These are phyloP conservation scores for Penicillium mononematosum DNA, from an alignment of 495 filamentous ascomycete genomes.

Conservation along the genomic window DNA sequence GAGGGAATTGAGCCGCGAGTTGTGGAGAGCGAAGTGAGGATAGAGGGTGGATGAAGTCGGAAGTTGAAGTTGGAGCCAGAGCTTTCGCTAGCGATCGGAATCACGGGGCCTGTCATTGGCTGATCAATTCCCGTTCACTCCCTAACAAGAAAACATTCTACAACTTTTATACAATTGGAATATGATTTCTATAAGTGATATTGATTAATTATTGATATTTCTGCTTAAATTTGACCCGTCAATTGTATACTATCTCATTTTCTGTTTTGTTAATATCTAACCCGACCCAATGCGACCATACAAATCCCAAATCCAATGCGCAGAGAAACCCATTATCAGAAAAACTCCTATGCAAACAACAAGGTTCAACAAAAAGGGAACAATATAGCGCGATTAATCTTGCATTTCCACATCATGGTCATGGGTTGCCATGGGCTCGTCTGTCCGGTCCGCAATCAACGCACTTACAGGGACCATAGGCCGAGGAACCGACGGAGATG, in stretches of 20 bases:
- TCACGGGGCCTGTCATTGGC: conserved; percentile 48
- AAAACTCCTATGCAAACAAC: conserved; percentile 33
- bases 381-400: conserved; percentile 34
- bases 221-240: conserved; percentile 4
- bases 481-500: conserved; percentile 29
- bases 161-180: conserved; percentile 1
- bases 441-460: conserved; percentile 41
- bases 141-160: conserved; percentile 12
- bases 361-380: conserved; percentile 9
- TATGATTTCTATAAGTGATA: neutral
- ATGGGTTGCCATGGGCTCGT: conserved; percentile 22
- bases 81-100: conserved; percentile 51
- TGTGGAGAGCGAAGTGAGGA: conserved; percentile 27
- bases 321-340: conserved; percentile 15
- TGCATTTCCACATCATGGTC: conserved; percentile 61
- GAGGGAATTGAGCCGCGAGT: conserved; percentile 36
- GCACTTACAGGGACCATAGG: conserved; percentile 38
- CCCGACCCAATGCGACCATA: conserved; percentile 21
- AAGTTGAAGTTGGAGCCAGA: conserved; percentile 44
- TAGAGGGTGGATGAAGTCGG: conserved; percentile 43
- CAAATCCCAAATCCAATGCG: conserved; percentile 13
- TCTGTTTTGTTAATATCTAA: conserved; percentile 6
- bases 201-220: conserved; percentile 9
- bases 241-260: conserved; percentile 1
- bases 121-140: conserved; percentile 26